Base-by-base conservation (phyloP, 495 filamentous ascomycete species). In the Neurospora sp. region DNA sequence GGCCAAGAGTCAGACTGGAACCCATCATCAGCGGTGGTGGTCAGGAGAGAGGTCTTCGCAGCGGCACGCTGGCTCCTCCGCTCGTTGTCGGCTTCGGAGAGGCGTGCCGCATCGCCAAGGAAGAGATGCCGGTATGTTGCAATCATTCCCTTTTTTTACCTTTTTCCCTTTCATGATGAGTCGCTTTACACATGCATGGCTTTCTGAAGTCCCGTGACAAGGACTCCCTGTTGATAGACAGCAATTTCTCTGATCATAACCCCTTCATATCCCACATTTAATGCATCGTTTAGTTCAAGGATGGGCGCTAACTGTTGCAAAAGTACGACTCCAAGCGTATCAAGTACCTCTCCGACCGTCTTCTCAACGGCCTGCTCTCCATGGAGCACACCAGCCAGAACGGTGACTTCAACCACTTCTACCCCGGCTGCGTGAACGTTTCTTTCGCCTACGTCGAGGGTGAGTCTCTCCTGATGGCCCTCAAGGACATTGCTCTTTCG, bases 361-460 rank as follows among this genome's bases (percentile, higher is more conserved):
- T 99, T 53, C 83, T 92, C 14, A 89, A 91, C 27, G 93, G 92
- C 8, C 89, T 99, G 22, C 85, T 98, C 31, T 82, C 92, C 8
- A 87, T 99, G 81, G 96, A 98, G 80, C 96, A 98, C 83, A 97
- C 96, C 4, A 86, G 85, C 27, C 92, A 95, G 77, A 99, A 99
- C 79, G 96, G 96, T 69, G 93, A 95, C 80, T 87, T 90, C 0
- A 80, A 90, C 6, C 86, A 87, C 72, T 94, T 93, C 83, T 99
- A 98, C 82, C 94, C 96, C 14, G 96, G 96, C 75, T 99, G 96
- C 80, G 95, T 99, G 72, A 99, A 99, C 80, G 90, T 99, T 53
- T 99, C 96, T 6, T 99, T 99, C 77, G 96, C 96, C 53, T 99
- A 98, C 79, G 92, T 99, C 20, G 96, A 99, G 82, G 96, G 96